Conservation (phyloP, 108 stramenopile genomes). For the Cyclotella baltica region DNA sequence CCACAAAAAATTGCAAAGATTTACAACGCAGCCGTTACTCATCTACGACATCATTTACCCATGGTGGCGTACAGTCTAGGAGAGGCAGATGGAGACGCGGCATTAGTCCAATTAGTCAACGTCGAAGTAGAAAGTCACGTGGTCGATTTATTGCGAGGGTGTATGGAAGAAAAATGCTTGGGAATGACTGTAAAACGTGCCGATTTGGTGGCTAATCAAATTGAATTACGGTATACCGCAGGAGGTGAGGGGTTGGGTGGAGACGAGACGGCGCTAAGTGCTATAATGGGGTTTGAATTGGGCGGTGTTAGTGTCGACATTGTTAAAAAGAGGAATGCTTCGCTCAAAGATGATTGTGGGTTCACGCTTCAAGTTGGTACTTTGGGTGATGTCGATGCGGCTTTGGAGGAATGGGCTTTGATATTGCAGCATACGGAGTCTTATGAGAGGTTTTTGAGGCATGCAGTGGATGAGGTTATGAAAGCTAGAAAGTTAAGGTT, state of each 20-base stretch:
- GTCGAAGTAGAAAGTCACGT: conserved; percentile 75
- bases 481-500: conserved; percentile 71
- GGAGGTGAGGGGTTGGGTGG: conserved; percentile 12
- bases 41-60: conserved; percentile 88
- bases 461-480: conserved; percentile 80
- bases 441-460: conserved; percentile 88
- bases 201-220: conserved; percentile 59
- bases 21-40: conserved; percentile 83
- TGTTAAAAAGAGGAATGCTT: conserved; percentile 28
- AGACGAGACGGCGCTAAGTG: neutral
- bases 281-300: conserved; percentile 32
- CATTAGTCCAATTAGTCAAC: conserved; percentile 83
- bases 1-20: conserved; percentile 73
- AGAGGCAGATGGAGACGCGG: conserved; percentile 84
- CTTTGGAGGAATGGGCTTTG: conserved; percentile 91
- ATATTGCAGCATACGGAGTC: conserved; percentile 93
- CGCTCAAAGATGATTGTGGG: conserved; percentile 70
- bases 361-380: conserved; percentile 73
- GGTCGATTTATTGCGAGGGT: conserved; percentile 62
- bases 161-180: conserved; percentile 59
- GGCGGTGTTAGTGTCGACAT: conserved; percentile 8
- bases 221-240: conserved; percentile 68
- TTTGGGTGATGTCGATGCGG: conserved; percentile 85
- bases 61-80: conserved; percentile 85
- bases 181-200: conserved; percentile 57